A percentile compares a stretch with the other conserved stretches of the same genome.
These are phyloP conservation scores for Aspergillus ellipticus DNA, from an alignment of 495 filamentous ascomycete genomes.

Conservation along the genomic window DNA sequence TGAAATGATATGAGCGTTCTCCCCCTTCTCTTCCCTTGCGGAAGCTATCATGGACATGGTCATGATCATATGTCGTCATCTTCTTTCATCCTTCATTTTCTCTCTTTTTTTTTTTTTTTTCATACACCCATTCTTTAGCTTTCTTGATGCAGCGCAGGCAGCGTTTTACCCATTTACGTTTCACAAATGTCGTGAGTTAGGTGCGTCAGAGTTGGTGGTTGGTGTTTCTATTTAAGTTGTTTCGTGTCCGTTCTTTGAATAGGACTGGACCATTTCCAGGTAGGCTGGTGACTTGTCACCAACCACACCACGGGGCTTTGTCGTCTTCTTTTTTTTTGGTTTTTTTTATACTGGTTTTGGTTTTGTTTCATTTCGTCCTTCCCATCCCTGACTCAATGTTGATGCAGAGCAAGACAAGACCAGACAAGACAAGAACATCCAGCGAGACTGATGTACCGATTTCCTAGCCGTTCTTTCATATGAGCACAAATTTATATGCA, in stretches of 20 bases:
- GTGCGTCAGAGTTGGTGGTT: background rate
- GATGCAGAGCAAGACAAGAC: background rate
- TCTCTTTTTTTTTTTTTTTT: slow-evolving; percentile 2
- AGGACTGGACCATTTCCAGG: too few relatives aligned
- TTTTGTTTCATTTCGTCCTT: background rate
- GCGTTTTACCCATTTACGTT: background rate
- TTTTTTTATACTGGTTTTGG: background rate
- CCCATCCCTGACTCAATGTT: background rate
- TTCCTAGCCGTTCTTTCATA: too few relatives aligned
- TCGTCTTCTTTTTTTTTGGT: background rate
- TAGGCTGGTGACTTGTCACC: too few relatives aligned
- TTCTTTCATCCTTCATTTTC: too few relatives aligned
- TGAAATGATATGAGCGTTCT: background rate
- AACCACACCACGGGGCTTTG: too few relatives aligned
- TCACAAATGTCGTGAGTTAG: background rate
- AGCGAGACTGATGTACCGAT: too few relatives aligned
- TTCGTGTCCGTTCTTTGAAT: too few relatives aligned
- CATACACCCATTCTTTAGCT: background rate
- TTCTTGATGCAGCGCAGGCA: background rate
- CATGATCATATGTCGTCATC: slow-evolving; percentile 3
- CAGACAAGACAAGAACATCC: too few relatives aligned
- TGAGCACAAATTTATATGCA: too few relatives aligned
- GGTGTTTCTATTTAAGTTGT: background rate
- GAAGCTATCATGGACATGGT: background rate
- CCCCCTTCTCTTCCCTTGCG: background rate